Conservation (phyloP, 2,329 filamentous ascomycete species). For the Penicillium janthinellum region DNA sequence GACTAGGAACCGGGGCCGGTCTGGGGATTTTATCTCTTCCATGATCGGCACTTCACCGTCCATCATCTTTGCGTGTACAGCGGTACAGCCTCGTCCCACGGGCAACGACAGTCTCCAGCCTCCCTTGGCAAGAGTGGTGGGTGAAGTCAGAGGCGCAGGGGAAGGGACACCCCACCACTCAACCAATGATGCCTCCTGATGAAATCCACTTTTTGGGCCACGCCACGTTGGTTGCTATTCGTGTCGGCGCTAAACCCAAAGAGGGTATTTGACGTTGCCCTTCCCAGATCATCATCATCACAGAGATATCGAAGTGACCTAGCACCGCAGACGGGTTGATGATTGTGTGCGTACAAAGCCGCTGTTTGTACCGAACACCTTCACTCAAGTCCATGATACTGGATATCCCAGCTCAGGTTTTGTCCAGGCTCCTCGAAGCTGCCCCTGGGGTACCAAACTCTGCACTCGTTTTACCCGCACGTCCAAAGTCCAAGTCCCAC, state of each 20-base stretch:
- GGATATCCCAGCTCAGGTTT: not conserved
- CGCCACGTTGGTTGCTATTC: slow-evolving; percentile 35
- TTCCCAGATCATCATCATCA: not conserved
- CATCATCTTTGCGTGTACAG: slow-evolving; percentile 11
- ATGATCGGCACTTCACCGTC: slow-evolving; percentile 10
- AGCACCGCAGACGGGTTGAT: not conserved
- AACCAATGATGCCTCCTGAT: slow-evolving; percentile 18
- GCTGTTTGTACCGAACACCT: too few species aligned
- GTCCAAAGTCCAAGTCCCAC: not conserved
- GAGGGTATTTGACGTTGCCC: not conserved
- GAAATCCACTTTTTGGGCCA: slow-evolving; percentile 13
- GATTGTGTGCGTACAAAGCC: too few species aligned
- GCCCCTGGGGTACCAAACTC: slow-evolving; percentile 3
- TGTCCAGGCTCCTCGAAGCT: not conserved
- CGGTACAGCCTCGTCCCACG: slow-evolving; percentile 21
- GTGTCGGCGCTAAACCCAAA: slow-evolving; percentile 14
- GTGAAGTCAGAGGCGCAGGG: slow-evolving; percentile 23
- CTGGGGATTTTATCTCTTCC: slow-evolving; percentile 18
- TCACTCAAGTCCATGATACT: too few species aligned
- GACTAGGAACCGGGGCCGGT: slow-evolving; percentile 1
- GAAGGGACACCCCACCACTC: slow-evolving; percentile 4
- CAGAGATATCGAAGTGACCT: not conserved
- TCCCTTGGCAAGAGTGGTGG: slow-evolving; percentile 5
- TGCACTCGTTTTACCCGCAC: not conserved
- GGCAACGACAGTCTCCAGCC: slow-evolving; percentile 21